Evolutionary conservation across 139 green algal genomes (phyloP).

Genomic region (Volvox africanus): DNA sequence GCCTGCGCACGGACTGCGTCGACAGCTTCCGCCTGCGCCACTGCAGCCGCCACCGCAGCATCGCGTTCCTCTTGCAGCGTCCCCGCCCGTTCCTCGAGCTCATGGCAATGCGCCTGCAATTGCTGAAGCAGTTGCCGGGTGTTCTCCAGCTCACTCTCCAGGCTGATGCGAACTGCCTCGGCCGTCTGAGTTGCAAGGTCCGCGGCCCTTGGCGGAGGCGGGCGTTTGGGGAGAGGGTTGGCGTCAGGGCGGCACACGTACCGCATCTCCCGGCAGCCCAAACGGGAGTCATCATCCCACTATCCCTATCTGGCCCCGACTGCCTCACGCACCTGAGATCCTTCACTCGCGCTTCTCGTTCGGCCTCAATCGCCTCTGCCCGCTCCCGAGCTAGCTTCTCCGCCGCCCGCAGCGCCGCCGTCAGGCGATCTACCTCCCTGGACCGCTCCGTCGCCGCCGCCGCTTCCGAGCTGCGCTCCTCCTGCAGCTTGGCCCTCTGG

Average conservation of each 20-base stretch:
- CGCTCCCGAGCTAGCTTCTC: constrained; percentile 43
- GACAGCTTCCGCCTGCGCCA: not conserved
- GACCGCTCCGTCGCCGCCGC: not conserved
- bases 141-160: constrained; percentile 22
- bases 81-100: not conserved
- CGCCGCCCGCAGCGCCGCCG: constrained; percentile 27
- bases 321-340: constrained; percentile 7
- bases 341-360: constrained; percentile 23
- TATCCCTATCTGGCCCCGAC: not conserved
- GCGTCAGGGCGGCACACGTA: too few species aligned
- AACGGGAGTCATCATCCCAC: too few species aligned
- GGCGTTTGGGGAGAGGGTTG: too few species aligned
- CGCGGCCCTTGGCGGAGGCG: not conserved
- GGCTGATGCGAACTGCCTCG: constrained; percentile 24
- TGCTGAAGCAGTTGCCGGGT: not conserved
- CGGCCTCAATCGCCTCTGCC: constrained; percentile 21
- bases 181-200: constrained; percentile 16
- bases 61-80: not conserved
- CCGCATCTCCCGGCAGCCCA: too few species aligned
- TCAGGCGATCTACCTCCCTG: constrained; percentile 26
- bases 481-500: constrained; percentile 20
- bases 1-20: not conserved
- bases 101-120: not conserved
- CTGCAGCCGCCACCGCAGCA: not conserved
- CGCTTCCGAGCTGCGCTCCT: constrained; percentile 17